Conservation (phyloP, 2,329 filamentous ascomycete species). For the Ophiostoma piceae region DNA sequence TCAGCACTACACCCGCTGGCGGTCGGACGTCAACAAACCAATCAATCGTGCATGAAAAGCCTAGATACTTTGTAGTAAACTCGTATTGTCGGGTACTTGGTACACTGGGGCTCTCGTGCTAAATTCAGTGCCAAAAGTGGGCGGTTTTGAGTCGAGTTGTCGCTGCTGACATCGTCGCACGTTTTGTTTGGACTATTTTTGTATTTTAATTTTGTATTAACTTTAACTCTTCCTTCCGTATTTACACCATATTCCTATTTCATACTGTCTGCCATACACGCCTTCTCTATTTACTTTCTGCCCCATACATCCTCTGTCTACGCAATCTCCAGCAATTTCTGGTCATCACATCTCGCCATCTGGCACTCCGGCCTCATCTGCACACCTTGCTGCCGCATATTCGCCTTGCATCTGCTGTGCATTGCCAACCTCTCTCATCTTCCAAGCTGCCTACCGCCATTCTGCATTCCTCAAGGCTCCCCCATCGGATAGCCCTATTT, state of each 20-base stretch:
- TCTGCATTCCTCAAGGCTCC: slow-evolving; percentile 3
- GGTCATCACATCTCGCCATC: background rate
- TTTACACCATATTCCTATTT: slow-evolving; percentile 2
- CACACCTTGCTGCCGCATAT: background rate
- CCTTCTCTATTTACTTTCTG: background rate
- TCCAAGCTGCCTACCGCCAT: background rate
- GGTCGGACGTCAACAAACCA: slow-evolving; percentile 15
- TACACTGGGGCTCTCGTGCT: background rate
- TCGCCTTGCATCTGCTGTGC: background rate
- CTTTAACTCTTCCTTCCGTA: background rate
- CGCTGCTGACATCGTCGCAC: background rate
- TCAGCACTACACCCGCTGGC: slow-evolving; percentile 15
- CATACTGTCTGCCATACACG: background rate
- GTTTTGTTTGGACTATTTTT: slow-evolving; percentile 15
- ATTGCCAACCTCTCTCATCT: background rate
- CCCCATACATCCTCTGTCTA: background rate
- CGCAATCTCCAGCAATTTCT: slow-evolving; percentile 1
- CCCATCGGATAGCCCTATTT: background rate
- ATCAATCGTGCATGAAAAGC: slow-evolving; percentile 20
- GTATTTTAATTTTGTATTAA: slow-evolving; percentile 10
- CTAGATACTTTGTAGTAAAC: background rate
- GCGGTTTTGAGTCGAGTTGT: background rate
- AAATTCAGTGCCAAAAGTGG: background rate
- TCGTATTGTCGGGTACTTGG: background rate
- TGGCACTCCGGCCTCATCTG: background rate